Conservation (phyloP, 345 rosid genomes). For the Hibiscus trionum region DNA sequence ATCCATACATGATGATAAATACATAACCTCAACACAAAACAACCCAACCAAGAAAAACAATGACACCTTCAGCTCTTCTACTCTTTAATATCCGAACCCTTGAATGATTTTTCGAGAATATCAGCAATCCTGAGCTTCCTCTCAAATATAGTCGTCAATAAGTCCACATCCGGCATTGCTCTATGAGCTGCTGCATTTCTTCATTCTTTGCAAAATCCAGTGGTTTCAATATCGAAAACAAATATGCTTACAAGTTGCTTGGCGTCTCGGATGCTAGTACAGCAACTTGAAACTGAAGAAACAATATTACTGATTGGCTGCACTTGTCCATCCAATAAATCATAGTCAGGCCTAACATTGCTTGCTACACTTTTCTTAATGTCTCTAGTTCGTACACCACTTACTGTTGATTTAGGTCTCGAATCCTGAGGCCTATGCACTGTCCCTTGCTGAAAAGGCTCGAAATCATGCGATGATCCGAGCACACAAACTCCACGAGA, state of each 20-base stretch:
- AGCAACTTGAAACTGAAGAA: background rate
- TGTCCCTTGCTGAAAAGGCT: background rate
- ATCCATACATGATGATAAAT: too few relatives aligned
- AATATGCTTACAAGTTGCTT: background rate
- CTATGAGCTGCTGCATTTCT: too few relatives aligned
- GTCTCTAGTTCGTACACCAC: too few relatives aligned
- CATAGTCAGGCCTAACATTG: background rate
- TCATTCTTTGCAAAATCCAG: constrained; percentile 7
- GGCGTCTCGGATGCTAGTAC: constrained; percentile 4
- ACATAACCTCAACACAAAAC: too few relatives aligned
- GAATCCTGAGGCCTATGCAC: background rate
- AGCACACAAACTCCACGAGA: background rate
- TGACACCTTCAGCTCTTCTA: too few relatives aligned
- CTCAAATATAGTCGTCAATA: too few relatives aligned
- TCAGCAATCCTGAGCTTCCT: too few relatives aligned
- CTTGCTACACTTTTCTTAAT: background rate
- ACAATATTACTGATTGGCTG: background rate
- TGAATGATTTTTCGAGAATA: too few relatives aligned
- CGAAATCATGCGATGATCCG: background rate
- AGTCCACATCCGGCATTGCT: too few relatives aligned
- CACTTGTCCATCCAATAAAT: background rate
- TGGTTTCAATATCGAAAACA: constrained; percentile 16
- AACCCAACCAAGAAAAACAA: too few relatives aligned
- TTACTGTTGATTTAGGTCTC: background rate
- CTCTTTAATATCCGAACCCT: too few relatives aligned